Conservation (phyloP, 192 early-diverging fungal species). For the Ramicandelaber brevisporus region DNA sequence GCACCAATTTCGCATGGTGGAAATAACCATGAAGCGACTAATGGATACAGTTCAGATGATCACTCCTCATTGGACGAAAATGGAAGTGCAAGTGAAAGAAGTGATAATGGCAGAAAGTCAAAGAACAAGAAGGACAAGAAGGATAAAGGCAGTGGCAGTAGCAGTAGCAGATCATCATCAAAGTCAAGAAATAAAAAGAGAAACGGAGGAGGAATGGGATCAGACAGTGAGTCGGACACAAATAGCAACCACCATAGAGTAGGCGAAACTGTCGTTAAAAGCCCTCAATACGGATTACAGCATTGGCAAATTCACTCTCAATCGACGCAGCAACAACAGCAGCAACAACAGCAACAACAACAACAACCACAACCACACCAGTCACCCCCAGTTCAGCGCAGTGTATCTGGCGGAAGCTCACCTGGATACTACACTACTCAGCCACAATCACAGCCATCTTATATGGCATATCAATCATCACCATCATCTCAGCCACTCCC, state of each 20-base stretch:
- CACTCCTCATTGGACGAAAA: not conserved
- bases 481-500: too few relatives aligned
- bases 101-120: not conserved
- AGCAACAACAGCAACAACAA: slow-evolving; percentile 1
- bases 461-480: too few relatives aligned
- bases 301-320: slow-evolving; percentile 1
- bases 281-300: slow-evolving; percentile 2
- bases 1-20: slow-evolving; percentile 2
- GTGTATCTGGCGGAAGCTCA: too few relatives aligned
- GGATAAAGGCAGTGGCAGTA: not conserved
- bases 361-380: slow-evolving; percentile 1
- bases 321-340: slow-evolving; percentile 1
- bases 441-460: not conserved
- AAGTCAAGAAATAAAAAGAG: not conserved
- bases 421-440: not conserved
- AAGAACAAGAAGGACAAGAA: slow-evolving; percentile 1
- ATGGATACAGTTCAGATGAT: not conserved
- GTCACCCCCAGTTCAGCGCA: slow-evolving; percentile 1
- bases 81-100: not conserved
- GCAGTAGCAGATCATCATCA: not conserved
- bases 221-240: too few relatives aligned
- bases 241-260: too few relatives aligned
- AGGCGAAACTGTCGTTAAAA: not conserved
- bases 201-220: slow-evolving; percentile 1
- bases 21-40: not conserved